A percentile compares a stretch with the other conserved stretches of the same genome.
phyloP scores from a whole-genome alignment of 768 basidiomycete genomes.

The Serendipita sp. region DNA sequence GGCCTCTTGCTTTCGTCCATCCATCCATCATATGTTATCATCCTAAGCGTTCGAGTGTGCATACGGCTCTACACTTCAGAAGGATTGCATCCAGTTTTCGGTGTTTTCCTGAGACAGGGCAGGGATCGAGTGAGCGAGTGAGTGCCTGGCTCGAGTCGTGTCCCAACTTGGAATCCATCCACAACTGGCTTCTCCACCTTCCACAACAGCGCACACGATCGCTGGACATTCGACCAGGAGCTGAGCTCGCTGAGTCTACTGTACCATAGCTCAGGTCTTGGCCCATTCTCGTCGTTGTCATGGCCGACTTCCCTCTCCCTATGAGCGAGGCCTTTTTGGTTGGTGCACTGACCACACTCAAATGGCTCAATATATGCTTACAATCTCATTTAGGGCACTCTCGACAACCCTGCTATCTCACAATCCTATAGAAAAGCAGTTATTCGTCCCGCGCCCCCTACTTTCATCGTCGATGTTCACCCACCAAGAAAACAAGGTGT shows the following conservation, averaged over 20 bases:
- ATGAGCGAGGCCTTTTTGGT: slow-evolving; percentile 2
- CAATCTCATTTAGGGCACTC: neutral
- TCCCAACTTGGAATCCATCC: neutral
- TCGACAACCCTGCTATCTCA: slow-evolving; percentile 3
- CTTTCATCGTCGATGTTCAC: slow-evolving; percentile 45
- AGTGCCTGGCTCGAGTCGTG: too few species aligned
- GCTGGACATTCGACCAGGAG: neutral
- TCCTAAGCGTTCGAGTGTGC: too few species aligned
- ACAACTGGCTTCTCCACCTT: neutral
- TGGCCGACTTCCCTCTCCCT: slow-evolving; percentile 6
- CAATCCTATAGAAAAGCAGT: slow-evolving; percentile 42
- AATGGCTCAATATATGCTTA: neutral
- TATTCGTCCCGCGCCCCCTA: slow-evolving; percentile 38
- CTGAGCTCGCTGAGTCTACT: neutral
- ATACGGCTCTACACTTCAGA: too few species aligned
- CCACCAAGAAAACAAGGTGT: slow-evolving; percentile 42
- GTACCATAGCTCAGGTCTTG: neutral
- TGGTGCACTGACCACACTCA: neutral
- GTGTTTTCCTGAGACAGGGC: too few species aligned
- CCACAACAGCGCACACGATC: neutral
- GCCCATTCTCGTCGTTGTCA: neutral
- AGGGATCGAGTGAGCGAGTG: too few species aligned
- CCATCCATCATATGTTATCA: too few species aligned
- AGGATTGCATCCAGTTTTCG: too few species aligned
- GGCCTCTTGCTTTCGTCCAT: too few species aligned